Conservation (phyloP, 805 yeast species). For the Metschnikowia koreensis region DNA sequence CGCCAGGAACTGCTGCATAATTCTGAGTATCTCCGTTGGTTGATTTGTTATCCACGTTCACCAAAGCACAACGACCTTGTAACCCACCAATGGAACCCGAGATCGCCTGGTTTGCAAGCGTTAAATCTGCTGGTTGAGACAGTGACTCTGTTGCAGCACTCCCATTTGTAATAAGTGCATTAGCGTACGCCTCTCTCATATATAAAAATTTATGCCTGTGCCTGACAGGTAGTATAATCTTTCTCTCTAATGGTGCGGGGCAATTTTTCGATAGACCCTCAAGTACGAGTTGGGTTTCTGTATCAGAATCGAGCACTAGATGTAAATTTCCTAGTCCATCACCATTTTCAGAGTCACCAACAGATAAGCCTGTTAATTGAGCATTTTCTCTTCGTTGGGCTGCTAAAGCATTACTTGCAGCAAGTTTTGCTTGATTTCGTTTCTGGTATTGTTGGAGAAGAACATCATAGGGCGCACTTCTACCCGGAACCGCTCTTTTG, state of each 20-base stretch:
- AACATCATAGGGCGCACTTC: conserved; percentile 89
- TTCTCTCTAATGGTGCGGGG: conserved; percentile 81
- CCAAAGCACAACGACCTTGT: conserved; percentile 75
- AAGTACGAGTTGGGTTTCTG: conserved; percentile 87
- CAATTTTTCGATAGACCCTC: conserved; percentile 81
- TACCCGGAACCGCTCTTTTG: conserved; percentile 89
- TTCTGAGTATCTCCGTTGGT: conserved; percentile 33
- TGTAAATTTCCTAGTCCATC: conserved; percentile 30
- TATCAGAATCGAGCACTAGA: conserved; percentile 75
- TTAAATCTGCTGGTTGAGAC: conserved; percentile 31
- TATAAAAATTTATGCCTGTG: conserved; percentile 72
- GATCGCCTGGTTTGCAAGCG: conserved; percentile 47
- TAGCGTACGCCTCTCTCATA: conserved; percentile 92
- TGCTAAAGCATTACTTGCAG: conserved; percentile 76
- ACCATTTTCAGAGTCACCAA: conserved; percentile 18
- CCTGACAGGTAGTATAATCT: conserved; percentile 66
- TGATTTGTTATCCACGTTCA: conserved; percentile 52
- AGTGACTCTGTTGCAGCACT: conserved; percentile 42
- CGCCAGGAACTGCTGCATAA: conserved; percentile 62
- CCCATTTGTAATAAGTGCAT: conserved; percentile 69
- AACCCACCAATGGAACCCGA: conserved; percentile 64
- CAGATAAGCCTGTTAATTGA: conserved; percentile 30
- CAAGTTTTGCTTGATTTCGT: conserved; percentile 86
- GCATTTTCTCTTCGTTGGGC: conserved; percentile 73
- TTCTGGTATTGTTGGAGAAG: conserved; percentile 87